phyloP scores from a whole-genome alignment of 1,284 basidiomycete genomes.

The Trichosporon inkin region DNA sequence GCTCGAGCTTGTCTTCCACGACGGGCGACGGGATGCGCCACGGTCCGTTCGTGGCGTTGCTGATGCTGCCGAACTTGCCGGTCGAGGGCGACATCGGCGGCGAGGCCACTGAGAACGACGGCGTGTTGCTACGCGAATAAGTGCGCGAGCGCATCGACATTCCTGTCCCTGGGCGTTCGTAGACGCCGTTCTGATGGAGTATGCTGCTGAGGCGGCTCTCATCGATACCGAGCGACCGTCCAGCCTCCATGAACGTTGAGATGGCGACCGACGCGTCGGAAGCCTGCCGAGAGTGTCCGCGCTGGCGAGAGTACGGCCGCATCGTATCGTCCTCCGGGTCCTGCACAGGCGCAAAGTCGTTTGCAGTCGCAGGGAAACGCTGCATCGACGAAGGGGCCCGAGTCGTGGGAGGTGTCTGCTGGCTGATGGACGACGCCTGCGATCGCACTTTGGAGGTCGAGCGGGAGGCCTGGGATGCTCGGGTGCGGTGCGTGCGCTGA shows the following conservation, averaged over 20 bases:
- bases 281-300: constrained; percentile 15
- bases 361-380: background rate
- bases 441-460: background rate
- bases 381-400: background rate
- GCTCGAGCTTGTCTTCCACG: constrained; percentile 10
- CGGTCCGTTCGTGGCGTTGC: background rate
- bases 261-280: constrained; percentile 31
- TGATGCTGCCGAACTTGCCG: constrained; percentile 13
- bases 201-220: constrained; percentile 39
- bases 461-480: background rate
- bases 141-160: constrained; percentile 10
- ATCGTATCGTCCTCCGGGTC: constrained; percentile 2
- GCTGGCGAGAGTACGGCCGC: background rate
- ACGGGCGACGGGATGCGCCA: constrained; percentile 16
- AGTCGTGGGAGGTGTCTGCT: background rate
- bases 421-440: background rate
- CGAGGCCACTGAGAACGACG: constrained; percentile 7
- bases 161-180: constrained; percentile 11
- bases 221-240: constrained; percentile 36
- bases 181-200: constrained; percentile 30
- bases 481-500: background rate
- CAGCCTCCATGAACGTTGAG: constrained; percentile 38
- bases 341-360: background rate
- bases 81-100: background rate
- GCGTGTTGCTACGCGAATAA: constrained; percentile 13